Evolutionary conservation across 116 monocot genomes (phyloP).

Genomic region (Thalassia testudinum): DNA sequence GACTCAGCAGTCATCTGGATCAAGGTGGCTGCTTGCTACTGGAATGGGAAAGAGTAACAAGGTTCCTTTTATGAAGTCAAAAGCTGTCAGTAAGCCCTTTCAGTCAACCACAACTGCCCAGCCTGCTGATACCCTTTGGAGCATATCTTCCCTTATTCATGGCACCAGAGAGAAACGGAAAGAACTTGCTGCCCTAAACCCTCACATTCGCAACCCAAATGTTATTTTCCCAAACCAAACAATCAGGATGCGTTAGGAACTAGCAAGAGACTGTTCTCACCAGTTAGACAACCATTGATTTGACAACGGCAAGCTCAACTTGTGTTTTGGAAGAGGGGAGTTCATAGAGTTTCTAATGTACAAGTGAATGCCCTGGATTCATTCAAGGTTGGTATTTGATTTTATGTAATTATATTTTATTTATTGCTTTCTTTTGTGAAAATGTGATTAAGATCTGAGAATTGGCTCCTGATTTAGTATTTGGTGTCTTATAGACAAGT

Average conservation of each 20-base stretch:
- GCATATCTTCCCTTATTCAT: slow-evolving; percentile 72
- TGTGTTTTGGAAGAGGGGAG: too few relatives aligned
- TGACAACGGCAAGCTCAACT: too few relatives aligned
- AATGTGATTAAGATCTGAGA: too few relatives aligned
- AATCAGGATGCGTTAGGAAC: slow-evolving; percentile 17
- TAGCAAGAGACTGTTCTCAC: too few relatives aligned
- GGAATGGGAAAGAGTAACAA: slow-evolving; percentile 92
- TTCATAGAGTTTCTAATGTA: too few relatives aligned
- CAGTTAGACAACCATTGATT: too few relatives aligned
- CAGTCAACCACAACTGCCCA: slow-evolving; percentile 22
- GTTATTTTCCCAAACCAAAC: slow-evolving; percentile 43
- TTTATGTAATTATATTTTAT: too few relatives aligned
- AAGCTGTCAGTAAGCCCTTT: slow-evolving; percentile 23
- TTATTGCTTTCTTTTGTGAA: too few relatives aligned
- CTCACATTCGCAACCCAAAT: slow-evolving; percentile 53
- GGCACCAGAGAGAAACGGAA: slow-evolving; percentile 46
- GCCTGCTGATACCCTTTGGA: slow-evolving; percentile 78
- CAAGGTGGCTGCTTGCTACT: slow-evolving; percentile 89
- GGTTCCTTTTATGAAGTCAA: slow-evolving; percentile 80
- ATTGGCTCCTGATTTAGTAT: too few relatives aligned
- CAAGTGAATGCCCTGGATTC: too few relatives aligned
- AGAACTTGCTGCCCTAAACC: slow-evolving; percentile 26
- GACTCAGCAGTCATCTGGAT: slow-evolving; percentile 63
- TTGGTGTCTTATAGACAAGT: too few relatives aligned
- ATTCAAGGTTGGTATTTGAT: too few relatives aligned